Conservation (phyloP, 176 grass and related monocot genomes). For the Musa troglodytarum region DNA sequence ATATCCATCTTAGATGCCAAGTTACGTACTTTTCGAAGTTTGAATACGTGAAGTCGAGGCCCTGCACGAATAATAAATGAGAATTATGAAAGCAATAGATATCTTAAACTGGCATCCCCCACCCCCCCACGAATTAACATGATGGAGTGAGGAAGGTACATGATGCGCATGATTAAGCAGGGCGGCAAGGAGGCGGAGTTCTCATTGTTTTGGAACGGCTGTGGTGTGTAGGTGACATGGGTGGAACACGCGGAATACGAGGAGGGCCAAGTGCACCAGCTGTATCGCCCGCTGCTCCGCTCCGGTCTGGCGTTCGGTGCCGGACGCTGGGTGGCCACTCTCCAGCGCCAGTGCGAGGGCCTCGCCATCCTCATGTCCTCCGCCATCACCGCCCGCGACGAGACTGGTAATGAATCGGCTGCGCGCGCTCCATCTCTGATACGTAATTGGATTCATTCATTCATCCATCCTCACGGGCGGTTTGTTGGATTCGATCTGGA, state of each 20-base stretch:
- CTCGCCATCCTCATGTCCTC: conserved; percentile 73
- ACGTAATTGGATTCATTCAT: background rate
- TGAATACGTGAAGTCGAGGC: background rate
- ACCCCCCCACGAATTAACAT: too few species aligned
- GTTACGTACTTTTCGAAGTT: background rate
- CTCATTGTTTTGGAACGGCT: background rate
- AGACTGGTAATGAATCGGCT: conserved; percentile 20
- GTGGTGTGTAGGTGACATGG: conserved; percentile 66
- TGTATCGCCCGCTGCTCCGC: conserved; percentile 56
- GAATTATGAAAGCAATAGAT: background rate
- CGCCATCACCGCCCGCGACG: conserved; percentile 26
- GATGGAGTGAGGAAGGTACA: too few species aligned
- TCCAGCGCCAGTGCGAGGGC: conserved; percentile 75
- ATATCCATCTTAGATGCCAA: background rate
- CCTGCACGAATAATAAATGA: background rate
- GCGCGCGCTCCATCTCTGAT: background rate
- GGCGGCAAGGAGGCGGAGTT: background rate
- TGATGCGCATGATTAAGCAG: too few species aligned
- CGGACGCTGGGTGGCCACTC: conserved; percentile 68
- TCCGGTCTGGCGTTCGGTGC: conserved; percentile 72
- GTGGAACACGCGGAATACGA: conserved; percentile 92
- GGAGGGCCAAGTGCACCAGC: conserved; percentile 56
- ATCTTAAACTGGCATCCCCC: too few species aligned
- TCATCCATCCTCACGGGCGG: background rate
- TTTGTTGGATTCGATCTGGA: background rate